Base-by-base conservation (phyloP, 306 rosid species). In the Pyrus bretschneideri region DNA sequence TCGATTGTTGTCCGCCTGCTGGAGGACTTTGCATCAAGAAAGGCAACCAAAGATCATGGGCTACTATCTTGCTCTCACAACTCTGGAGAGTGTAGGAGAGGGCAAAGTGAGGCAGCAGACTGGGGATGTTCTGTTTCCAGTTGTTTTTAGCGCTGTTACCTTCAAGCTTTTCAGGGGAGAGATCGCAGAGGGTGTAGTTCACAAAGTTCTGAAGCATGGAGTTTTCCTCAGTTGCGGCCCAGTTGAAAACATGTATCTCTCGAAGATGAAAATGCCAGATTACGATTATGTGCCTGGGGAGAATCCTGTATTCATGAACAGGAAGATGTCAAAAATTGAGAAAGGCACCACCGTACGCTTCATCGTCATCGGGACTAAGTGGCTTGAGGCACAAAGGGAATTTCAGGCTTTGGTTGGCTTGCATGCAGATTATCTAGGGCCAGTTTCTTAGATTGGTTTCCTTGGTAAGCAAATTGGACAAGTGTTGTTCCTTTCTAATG, bases 381-480 rank as follows among this genome's bases (percentile, higher is more conserved):
- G 96, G 99, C 83, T 92, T 23, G 97, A 95, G 65, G 97, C 96
- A 5, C 91, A 92, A 23, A 84, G 97, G 86, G 93, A 95, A 29
- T 92, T 89, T 63, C 99, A 91, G 80, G 98, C 97, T 2, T 69
- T 95, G 91, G 99, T 92, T 19, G 85, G 96, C 81, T 44, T 95
- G 85, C 91, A 90, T 64, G 97, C 92, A 8, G 90, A 95, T 81
- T 87, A 90, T 84, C 86, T 95, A 2, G 98, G 98, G 51, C 92
- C 97, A 2, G 45, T 89, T 67, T 80, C 93, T 31, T 78, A 69
- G 67, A 49, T 29, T 68, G 70, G 17, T 35, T 76, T 27, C 70
- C 23, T 17, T 4, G 1, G n/a, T 14, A 62, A 49, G 55, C 55
- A 49, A 49, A 49, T 2, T 49, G 4, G 55, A 6, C 17, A 15